Evolutionary conservation across 176 grass and related monocot genomes (phyloP).

Genomic region (Lolium rigidum): DNA sequence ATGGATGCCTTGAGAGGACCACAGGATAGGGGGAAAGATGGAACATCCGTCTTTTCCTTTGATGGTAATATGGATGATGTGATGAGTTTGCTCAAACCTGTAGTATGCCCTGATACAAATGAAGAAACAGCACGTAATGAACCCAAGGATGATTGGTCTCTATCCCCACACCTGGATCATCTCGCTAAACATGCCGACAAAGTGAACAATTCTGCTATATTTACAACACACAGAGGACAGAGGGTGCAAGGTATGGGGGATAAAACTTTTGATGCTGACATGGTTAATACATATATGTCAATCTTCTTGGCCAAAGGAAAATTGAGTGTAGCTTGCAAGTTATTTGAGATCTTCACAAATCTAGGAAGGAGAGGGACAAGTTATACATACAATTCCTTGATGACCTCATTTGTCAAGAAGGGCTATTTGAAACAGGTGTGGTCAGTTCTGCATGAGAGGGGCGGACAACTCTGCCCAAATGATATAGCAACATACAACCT

Average conservation of each 20-base stretch:
- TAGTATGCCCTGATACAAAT: slow-evolving; percentile 35
- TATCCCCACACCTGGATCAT: slow-evolving; percentile 82
- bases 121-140: slow-evolving; percentile 45
- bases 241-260: slow-evolving; percentile 66
- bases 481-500: slow-evolving; percentile 94
- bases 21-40: slow-evolving; percentile 74
- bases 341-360: slow-evolving; percentile 81
- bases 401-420: slow-evolving; percentile 94
- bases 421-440: slow-evolving; percentile 87
- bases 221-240: slow-evolving; percentile 62
- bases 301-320: slow-evolving; percentile 94
- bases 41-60: slow-evolving; percentile 67
- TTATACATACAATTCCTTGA: slow-evolving; percentile 93
- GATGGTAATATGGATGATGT: slow-evolving; percentile 66
- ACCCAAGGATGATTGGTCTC: slow-evolving; percentile 79
- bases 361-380: slow-evolving; percentile 65
- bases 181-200: slow-evolving; percentile 54
- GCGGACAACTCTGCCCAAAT: slow-evolving; percentile 67
- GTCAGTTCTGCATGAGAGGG: slow-evolving; percentile 82
- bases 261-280: slow-evolving; percentile 82
- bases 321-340: slow-evolving; percentile 89
- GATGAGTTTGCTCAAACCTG: slow-evolving; percentile 63
- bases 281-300: slow-evolving; percentile 94
- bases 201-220: slow-evolving; percentile 54
- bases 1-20: slow-evolving; percentile 68